Percentiles rank a stretch among this genome's conserved stretches.
Evolutionary conservation across 257 asterid genomes (phyloP).

Genomic region (Apocynum venetum): DNA sequence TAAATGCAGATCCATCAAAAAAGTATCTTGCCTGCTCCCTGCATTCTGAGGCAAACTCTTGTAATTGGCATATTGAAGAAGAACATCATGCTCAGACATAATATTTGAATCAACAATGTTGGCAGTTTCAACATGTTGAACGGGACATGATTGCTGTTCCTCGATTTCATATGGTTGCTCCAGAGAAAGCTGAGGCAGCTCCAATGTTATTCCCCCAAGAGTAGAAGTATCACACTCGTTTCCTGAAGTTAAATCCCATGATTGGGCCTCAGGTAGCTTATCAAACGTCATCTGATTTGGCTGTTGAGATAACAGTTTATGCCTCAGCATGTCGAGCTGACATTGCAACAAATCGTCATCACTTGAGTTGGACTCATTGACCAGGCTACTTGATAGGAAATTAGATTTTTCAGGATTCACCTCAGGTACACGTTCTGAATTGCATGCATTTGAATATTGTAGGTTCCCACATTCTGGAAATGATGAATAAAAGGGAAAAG

Average conservation of each 20-base stretch:
- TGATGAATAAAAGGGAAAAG: slow-evolving; percentile 19
- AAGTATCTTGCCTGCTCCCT: slow-evolving; percentile 22
- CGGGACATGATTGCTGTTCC: slow-evolving; percentile 22
- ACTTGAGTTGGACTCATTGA: slow-evolving; percentile 14
- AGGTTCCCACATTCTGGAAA: slow-evolving; percentile 9
- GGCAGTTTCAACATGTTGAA: slow-evolving; percentile 24
- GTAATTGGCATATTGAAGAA: slow-evolving; percentile 26
- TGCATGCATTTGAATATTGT: slow-evolving; percentile 18
- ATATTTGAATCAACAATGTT: slow-evolving; percentile 15
- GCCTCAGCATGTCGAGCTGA: slow-evolving; percentile 18
- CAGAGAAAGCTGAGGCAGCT: slow-evolving; percentile 12
- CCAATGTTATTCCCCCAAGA: slow-evolving; percentile 18
- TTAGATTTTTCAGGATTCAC: slow-evolving; percentile 20
- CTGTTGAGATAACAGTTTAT: slow-evolving; percentile 14
- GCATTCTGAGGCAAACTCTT: slow-evolving; percentile 20
- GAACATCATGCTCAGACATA: slow-evolving; percentile 22
- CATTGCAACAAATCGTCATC: slow-evolving; percentile 15
- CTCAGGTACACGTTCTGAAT: slow-evolving; percentile 15
- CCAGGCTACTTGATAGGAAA: slow-evolving; percentile 23
- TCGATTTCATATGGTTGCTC: slow-evolving; percentile 11
- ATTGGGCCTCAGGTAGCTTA: slow-evolving; percentile 21
- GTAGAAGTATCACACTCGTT: slow-evolving; percentile 14
- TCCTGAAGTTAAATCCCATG: slow-evolving; percentile 15
- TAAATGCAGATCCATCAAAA: slow-evolving; percentile 35
- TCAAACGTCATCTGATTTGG: slow-evolving; percentile 21